Conservation (phyloP, 176 grass and related monocot genomes). For the Eleusine indica region DNA sequence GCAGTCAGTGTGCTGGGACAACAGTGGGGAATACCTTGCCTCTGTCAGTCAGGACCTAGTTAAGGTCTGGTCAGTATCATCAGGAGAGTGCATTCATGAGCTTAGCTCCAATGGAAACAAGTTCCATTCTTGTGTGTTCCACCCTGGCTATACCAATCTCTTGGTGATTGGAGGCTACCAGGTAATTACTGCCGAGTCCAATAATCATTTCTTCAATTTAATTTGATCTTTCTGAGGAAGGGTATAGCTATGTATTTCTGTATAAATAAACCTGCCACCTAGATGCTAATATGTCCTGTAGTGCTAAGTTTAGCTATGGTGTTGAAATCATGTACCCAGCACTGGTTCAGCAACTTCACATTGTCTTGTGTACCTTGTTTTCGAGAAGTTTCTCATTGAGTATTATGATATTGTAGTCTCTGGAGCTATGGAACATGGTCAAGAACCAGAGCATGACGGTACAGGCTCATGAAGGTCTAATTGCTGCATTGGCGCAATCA, state of each 20-base stretch:
- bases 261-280: not conserved
- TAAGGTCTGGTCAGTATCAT: conserved; percentile 86
- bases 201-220: not conserved
- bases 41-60: conserved; percentile 96
- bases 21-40: conserved; percentile 76
- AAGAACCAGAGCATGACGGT: conserved; percentile 87
- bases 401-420: conserved; percentile 59
- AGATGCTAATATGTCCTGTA: not conserved
- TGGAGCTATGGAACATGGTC: conserved; percentile 90
- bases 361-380: not conserved
- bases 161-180: conserved; percentile 94
- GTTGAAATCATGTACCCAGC: not conserved
- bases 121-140: conserved; percentile 96
- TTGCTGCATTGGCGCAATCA: conserved; percentile 77
- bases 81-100: conserved; percentile 91
- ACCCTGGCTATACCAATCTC: conserved; percentile 79
- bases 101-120: conserved; percentile 93
- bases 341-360: too few relatives aligned
- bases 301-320: not conserved
- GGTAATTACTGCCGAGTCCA: conserved; percentile 43
- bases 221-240: not conserved
- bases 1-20: conserved; percentile 97
- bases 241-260: not conserved
- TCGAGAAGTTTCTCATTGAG: conserved; percentile 18
- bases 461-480: conserved; percentile 81